Evolutionary conservation across 352 stramenopile genomes (phyloP).

Genomic region (Globisporangium parvum): DNA sequence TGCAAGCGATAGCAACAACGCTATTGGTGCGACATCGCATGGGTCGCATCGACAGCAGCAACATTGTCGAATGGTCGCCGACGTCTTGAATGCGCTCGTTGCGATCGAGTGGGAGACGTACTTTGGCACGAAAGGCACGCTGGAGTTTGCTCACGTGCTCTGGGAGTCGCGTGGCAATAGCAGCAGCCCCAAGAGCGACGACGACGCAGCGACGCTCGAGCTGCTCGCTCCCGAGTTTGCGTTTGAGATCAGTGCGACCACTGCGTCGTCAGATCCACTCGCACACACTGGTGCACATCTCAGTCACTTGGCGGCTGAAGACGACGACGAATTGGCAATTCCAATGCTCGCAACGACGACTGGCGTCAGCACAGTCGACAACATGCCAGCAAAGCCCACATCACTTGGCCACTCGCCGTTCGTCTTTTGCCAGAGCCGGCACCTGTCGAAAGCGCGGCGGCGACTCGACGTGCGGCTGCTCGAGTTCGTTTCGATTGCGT

Average conservation of each 20-base stretch:
- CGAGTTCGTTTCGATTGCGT: slow-evolving; percentile 11
- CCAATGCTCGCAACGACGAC: slow-evolving; percentile 5
- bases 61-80: slow-evolving; percentile 5
- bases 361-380: background rate
- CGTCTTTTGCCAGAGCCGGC: slow-evolving; percentile 9
- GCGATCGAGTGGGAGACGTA: slow-evolving; percentile 51
- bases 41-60: background rate
- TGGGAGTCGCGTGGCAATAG: slow-evolving; percentile 8
- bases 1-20: too few relatives aligned
- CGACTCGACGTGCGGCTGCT: slow-evolving; percentile 5
- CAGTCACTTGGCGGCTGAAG: background rate
- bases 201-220: slow-evolving; percentile 14
- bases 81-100: slow-evolving; percentile 31
- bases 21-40: too few relatives aligned
- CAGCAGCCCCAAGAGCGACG: background rate
- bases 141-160: slow-evolving; percentile 13
- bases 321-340: background rate
- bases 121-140: slow-evolving; percentile 32
- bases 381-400: background rate
- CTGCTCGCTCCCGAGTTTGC: slow-evolving; percentile 24
- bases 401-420: slow-evolving; percentile 8
- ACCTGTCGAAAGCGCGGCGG: slow-evolving; percentile 1
- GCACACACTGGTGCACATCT: background rate
- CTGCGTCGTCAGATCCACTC: background rate
- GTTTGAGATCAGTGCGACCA: slow-evolving; percentile 23